Conservation (phyloP, 2,329 filamentous ascomycete species). For the Pseudogymnoascus sp. region DNA sequence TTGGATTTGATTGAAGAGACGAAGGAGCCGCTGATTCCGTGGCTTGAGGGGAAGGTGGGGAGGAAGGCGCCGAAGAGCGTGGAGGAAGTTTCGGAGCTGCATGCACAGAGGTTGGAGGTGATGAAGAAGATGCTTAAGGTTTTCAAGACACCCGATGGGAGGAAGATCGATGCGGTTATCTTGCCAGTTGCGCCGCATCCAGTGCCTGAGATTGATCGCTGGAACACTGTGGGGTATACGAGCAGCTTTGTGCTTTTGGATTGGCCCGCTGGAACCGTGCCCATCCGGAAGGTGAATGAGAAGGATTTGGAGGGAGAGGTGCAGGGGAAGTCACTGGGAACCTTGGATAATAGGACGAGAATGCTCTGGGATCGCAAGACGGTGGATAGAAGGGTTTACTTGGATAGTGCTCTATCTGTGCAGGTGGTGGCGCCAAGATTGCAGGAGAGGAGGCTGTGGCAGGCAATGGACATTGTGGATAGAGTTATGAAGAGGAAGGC, state of each 20-base stretch:
- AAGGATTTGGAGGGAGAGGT: constrained; percentile 48
- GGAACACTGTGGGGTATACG: constrained; percentile 58
- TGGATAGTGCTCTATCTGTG: constrained; percentile 26
- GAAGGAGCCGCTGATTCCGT: constrained; percentile 52
- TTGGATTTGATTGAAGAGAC: constrained; percentile 51
- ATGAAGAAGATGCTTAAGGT: constrained; percentile 51
- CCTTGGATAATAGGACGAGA: constrained; percentile 56
- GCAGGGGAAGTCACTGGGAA: constrained; percentile 37
- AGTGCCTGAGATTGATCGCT: constrained; percentile 54
- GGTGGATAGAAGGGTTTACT: constrained; percentile 26
- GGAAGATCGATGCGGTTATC: constrained; percentile 53
- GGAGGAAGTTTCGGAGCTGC: constrained; percentile 44
- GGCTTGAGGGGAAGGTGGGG: constrained; percentile 48
- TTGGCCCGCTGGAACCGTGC: constrained; percentile 52
- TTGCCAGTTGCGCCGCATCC: constrained; percentile 60
- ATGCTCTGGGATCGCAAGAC: constrained; percentile 36
- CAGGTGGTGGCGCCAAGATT: constrained; percentile 28
- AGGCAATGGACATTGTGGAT: constrained; percentile 28
- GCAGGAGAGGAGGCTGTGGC: constrained; percentile 26
- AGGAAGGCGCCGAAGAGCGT: constrained; percentile 43
- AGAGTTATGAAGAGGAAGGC: constrained; percentile 15
- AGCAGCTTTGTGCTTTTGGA: constrained; percentile 56
- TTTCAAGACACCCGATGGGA: constrained; percentile 44
- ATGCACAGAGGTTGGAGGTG: constrained; percentile 45
- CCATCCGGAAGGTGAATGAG: constrained; percentile 44